phyloP scores from a whole-genome alignment of 2,329 filamentous ascomycete species.

The Incumbomyces lentus region DNA sequence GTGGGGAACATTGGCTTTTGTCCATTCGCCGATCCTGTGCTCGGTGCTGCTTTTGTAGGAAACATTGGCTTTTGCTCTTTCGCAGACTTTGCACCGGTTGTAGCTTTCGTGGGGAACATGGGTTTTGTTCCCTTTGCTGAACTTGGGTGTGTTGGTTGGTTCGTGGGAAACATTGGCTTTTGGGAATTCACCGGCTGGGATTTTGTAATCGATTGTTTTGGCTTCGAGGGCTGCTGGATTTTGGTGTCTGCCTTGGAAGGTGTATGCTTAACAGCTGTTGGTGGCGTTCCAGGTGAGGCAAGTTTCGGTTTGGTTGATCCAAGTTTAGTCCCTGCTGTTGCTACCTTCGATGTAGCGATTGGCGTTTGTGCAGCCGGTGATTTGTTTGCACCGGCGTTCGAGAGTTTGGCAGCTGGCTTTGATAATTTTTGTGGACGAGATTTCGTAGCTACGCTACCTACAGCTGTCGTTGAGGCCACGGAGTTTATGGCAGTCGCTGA shows the following conservation, averaged over 20 bases:
- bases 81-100: too few species aligned
- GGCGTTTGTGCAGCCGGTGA: background rate
- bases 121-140: background rate
- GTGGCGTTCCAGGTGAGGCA: background rate
- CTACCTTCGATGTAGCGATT: constrained; percentile 3
- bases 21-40: too few species aligned
- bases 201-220: background rate
- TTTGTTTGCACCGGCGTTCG: background rate
- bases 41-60: too few species aligned
- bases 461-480: constrained; percentile 9
- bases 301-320: background rate
- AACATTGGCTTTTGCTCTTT: too few species aligned
- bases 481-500: constrained; percentile 2
- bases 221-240: background rate
- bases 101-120: too few species aligned
- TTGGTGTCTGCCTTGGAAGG: background rate
- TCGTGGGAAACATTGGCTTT: background rate
- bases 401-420: background rate
- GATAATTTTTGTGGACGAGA: background rate
- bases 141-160: background rate
- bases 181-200: background rate
- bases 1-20: too few species aligned
- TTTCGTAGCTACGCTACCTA: constrained; percentile 7
- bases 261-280: background rate
- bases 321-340: background rate